Base-by-base conservation (phyloP, 2,329 filamentous ascomycete species). In the Pseudonectria foliicola region DNA sequence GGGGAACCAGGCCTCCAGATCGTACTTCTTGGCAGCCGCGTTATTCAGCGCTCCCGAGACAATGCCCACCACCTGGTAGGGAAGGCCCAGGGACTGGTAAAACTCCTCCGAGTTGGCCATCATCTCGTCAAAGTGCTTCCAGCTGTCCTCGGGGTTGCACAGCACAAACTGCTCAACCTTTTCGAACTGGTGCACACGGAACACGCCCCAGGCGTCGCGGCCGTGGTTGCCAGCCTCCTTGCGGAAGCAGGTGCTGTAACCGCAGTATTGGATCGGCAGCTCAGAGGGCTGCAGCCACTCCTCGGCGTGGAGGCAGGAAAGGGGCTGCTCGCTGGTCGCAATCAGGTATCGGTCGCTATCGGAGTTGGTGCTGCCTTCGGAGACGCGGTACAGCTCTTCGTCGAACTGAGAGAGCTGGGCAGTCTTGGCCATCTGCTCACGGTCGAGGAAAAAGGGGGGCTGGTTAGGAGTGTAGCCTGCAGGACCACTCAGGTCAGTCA, bases 111-210 rank as follows among this genome's bases (percentile, higher is more conserved):
- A 93, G 42, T 78, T 83, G 34, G 68, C 67, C 53, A 95, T 90
- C 92, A 98, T 98, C 45, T 84, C 73, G 37, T 98, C 88, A 52
- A 96, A 95, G 40, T 82, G 80, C 57, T 93, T 77, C 88, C 88
- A 96, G 31, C 85, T 93, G 54, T 90, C 81, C 55, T 95, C 87
- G 0, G 87, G 88, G 52, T 93, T 85, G 45, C 83, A 83, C 50
- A 85, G 71, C 40, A 86, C 67, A 56, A 87, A 90, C 66, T 88
- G 85, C 56, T 89, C 83, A 34, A 78, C 81, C 75, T 93, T 95
- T 62, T 96, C 90, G 55, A 96, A 98, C 61, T 98, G 90, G 61
- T 98, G 92, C 18, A 96, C 89, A 46, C 92, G 82, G 75, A 95
- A 98, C 43, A 96, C 87, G 37, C 92, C 92, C 92, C 92, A 98